Evolutionary conservation across 2,329 filamentous ascomycete genomes (phyloP).

Genomic region (Aspergillus pseudotamarii): DNA sequence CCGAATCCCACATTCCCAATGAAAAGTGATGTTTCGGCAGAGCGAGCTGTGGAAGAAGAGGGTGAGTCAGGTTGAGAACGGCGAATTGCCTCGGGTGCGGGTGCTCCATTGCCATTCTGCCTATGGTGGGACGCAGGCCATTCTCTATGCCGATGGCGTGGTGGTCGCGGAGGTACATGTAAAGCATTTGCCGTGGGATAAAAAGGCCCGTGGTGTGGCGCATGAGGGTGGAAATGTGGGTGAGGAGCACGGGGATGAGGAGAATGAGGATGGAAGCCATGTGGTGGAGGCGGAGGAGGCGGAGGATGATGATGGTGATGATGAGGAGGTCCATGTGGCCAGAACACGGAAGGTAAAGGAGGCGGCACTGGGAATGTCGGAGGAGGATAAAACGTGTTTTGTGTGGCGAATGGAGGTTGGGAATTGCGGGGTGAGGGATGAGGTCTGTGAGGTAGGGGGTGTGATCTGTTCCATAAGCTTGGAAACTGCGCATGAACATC

Average conservation of each 20-base stretch:
- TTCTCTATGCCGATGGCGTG: not conserved
- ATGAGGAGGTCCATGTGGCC: not conserved
- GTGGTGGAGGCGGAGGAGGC: not conserved
- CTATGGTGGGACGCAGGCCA: not conserved
- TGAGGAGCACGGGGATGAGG: not conserved
- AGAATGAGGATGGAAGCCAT: not conserved
- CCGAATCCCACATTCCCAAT: conserved; percentile 45
- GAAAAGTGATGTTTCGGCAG: conserved; percentile 30
- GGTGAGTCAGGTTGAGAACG: not conserved
- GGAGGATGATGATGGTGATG: not conserved
- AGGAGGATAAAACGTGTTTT: not conserved
- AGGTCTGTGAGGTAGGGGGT: not conserved
- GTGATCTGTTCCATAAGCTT: not conserved
- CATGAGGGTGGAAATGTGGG: not conserved
- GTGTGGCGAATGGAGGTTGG: not conserved
- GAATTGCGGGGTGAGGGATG: not conserved
- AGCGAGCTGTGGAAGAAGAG: not conserved
- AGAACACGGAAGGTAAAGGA: not conserved
- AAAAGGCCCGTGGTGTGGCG: not conserved
- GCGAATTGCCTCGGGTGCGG: not conserved
- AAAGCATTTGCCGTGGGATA: not conserved
- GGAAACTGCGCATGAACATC: not conserved
- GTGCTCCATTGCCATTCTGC: not conserved
- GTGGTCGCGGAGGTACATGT: not conserved
- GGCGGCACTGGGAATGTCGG: not conserved